phyloP scores from a whole-genome alignment of 2,329 filamentous ascomycete genomes.

The Colletotrichum phormii region DNA sequence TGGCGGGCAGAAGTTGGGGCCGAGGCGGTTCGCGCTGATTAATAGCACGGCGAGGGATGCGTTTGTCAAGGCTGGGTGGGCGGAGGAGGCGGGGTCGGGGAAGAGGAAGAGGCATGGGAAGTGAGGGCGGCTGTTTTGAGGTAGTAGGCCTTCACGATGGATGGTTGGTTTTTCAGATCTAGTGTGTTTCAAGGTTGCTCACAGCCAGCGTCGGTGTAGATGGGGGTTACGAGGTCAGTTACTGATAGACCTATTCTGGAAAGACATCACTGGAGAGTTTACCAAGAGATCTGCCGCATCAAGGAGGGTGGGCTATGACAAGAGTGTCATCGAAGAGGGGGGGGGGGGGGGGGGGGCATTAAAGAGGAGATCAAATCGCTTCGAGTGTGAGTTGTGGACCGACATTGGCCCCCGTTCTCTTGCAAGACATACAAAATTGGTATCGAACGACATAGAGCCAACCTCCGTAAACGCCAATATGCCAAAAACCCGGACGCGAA shows the following conservation, averaged over 20 bases:
- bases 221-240: too few species aligned
- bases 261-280: not conserved
- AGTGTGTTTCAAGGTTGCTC: too few species aligned
- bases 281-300: too few species aligned
- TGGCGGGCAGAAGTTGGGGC: constrained; percentile 88
- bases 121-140: not conserved
- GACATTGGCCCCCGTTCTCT: not conserved
- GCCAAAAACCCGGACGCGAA: not conserved
- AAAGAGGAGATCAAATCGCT: constrained; percentile 9
- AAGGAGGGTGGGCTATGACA: too few species aligned
- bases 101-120: constrained; percentile 54
- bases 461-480: constrained; percentile 30
- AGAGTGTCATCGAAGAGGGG: not conserved
- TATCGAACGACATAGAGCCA: constrained; percentile 35
- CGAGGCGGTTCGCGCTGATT: constrained; percentile 90
- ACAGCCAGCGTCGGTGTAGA: too few species aligned
- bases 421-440: constrained; percentile 34
- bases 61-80: constrained; percentile 80
- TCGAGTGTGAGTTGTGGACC: not conserved
- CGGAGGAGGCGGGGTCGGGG: constrained; percentile 60
- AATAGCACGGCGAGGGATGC: constrained; percentile 88
- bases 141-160: too few species aligned
- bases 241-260: too few species aligned
- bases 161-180: too few species aligned
- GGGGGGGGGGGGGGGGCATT: too few species aligned